A percentile compares a stretch with the other conserved stretches of the same genome.
Evolutionary conservation across 2,329 filamentous ascomycete species (phyloP).

Genomic region (Beauveria medogensis): DNA sequence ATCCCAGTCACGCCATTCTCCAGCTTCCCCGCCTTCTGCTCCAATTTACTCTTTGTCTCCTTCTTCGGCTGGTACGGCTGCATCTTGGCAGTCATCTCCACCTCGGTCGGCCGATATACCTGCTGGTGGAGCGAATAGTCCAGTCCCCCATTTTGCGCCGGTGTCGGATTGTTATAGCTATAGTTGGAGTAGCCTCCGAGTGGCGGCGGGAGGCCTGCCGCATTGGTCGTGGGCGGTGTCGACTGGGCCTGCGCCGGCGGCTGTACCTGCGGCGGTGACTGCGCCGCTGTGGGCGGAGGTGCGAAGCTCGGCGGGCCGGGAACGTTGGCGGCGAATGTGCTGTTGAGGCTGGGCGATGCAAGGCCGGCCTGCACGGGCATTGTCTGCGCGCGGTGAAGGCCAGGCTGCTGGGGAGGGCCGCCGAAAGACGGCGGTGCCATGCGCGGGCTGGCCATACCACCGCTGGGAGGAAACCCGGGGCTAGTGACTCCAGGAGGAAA

Average conservation of each 20-base stretch:
- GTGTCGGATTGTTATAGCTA: slow-evolving; percentile 27
- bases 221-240: slow-evolving; percentile 27
- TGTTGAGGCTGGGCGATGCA: slow-evolving; percentile 31
- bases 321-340: slow-evolving; percentile 36
- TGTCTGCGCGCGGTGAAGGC: slow-evolving; percentile 39
- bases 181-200: slow-evolving; percentile 51
- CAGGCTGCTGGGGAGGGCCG: slow-evolving; percentile 31
- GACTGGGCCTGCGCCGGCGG: slow-evolving; percentile 15
- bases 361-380: slow-evolving; percentile 36
- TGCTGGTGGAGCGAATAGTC: slow-evolving; percentile 61
- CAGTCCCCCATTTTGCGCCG: slow-evolving; percentile 16
- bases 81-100: slow-evolving; percentile 35
- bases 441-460: slow-evolving; percentile 29
- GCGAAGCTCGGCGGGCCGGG: slow-evolving; percentile 19
- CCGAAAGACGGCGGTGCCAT: slow-evolving; percentile 36
- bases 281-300: slow-evolving; percentile 9
- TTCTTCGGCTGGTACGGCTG: slow-evolving; percentile 35
- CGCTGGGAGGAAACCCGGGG: slow-evolving; percentile 27
- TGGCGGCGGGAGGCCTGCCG: slow-evolving; percentile 33
- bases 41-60: slow-evolving; percentile 45
- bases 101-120: slow-evolving; percentile 59
- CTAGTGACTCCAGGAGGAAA: slow-evolving; percentile 38
- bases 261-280: slow-evolving; percentile 16
- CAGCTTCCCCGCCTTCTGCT: slow-evolving; percentile 56
- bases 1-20: slow-evolving; percentile 65